Conservation (phyloP, 306 rosid genomes). For the Inga oerstediana region DNA sequence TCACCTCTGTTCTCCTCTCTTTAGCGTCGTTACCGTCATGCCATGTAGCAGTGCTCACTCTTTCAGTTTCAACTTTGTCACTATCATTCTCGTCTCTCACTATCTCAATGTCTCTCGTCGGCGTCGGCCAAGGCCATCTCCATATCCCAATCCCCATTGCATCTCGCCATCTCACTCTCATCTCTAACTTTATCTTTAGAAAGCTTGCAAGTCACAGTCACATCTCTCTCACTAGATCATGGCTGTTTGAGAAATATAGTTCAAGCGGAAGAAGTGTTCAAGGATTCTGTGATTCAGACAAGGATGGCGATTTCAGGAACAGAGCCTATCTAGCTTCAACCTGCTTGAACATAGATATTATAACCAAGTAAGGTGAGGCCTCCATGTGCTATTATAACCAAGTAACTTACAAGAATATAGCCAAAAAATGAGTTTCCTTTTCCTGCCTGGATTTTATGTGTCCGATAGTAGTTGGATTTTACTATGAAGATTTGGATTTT, state of each 20-base stretch:
- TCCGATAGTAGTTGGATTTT: conserved; percentile 28
- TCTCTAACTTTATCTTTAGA: too few species aligned
- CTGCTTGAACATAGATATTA: conserved; percentile 52
- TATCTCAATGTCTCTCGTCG: too few species aligned
- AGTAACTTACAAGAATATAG: background rate
- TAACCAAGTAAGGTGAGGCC: conserved; percentile 51
- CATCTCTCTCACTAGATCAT: too few species aligned
- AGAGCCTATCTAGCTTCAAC: conserved; percentile 42
- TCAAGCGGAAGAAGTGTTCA: conserved; percentile 45
- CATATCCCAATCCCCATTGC: too few species aligned
- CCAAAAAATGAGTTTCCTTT: background rate
- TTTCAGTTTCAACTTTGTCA: too few species aligned
- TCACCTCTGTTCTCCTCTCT: too few species aligned
- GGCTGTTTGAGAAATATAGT: conserved; percentile 54
- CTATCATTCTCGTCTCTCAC: too few species aligned
- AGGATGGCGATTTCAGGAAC: conserved; percentile 44
- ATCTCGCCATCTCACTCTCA: too few species aligned
- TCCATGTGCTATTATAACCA: conserved; percentile 18
- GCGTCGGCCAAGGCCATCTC: too few species aligned
- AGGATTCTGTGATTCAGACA: conserved; percentile 61
- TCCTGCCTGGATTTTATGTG: conserved; percentile 20
- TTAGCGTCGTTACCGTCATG: too few species aligned
- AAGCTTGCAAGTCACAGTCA: too few species aligned
- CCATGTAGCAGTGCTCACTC: too few species aligned
- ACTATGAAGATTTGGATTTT: background rate